Conservation (phyloP, 306 rosid genomes). For the Prunus davidiana region DNA sequence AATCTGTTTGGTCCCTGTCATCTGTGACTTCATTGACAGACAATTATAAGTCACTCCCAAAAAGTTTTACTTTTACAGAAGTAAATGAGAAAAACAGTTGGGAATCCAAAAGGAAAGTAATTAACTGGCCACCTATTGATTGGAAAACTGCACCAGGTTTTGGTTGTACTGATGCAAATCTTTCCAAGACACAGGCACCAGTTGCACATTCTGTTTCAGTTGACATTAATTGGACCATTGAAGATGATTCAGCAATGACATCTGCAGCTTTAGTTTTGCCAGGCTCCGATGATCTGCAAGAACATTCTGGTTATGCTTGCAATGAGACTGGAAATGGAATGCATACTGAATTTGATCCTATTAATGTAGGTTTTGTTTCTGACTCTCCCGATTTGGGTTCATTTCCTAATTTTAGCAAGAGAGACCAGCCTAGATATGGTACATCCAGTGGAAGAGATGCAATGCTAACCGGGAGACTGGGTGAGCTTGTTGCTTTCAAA, state of each 20-base stretch:
- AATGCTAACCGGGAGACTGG: constrained; percentile 58
- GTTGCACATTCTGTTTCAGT: constrained; percentile 38
- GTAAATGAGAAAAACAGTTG: constrained; percentile 38
- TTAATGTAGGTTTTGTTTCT: constrained; percentile 25
- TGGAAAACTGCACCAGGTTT: constrained; percentile 91
- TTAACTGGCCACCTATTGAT: constrained; percentile 77
- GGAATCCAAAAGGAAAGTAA: constrained; percentile 40
- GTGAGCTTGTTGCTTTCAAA: constrained; percentile 65
- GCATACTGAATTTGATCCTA: constrained; percentile 23
- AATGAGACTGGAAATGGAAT: constrained; percentile 21
- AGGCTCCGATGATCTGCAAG: constrained; percentile 33
- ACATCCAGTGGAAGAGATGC: constrained; percentile 45
- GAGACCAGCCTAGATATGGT: constrained; percentile 52
- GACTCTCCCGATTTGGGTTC: constrained; percentile 15
- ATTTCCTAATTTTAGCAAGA: constrained; percentile 24
- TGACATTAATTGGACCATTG: constrained; percentile 43
- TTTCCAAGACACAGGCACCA: constrained; percentile 52
- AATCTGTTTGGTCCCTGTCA: constrained; percentile 68
- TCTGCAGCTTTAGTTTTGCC: constrained; percentile 34
- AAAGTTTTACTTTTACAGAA: constrained; percentile 22
- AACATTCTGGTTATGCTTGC: constrained; percentile 27
- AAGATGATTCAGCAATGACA: constrained; percentile 30
- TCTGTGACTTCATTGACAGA: constrained; percentile 31
- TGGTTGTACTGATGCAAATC: constrained; percentile 55
- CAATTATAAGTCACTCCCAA: constrained; percentile 26